These are phyloP conservation scores for Collybiopsis confluens DNA, from an alignment of 768 basidiomycete species.

Conservation along the genomic window DNA sequence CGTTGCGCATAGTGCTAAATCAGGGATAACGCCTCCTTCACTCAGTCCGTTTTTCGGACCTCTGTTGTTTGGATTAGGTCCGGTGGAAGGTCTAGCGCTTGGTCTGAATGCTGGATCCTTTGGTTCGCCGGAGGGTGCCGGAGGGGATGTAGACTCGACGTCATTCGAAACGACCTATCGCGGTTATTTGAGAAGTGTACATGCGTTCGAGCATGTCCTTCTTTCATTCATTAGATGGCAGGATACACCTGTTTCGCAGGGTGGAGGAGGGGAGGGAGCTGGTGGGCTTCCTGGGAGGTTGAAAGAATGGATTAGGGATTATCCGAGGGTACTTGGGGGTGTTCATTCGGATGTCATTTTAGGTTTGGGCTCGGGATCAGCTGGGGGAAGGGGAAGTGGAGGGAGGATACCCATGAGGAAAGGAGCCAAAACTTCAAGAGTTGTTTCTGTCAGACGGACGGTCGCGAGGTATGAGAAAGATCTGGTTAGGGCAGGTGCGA, in stretches of 20 bases:
- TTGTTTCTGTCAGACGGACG: constrained; percentile 75
- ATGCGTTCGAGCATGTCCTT: constrained; percentile 91
- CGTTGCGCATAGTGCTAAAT: constrained; percentile 76
- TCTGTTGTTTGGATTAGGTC: constrained; percentile 73
- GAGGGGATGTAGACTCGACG: neutral
- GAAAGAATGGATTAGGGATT: constrained; percentile 87
- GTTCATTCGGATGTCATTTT: constrained; percentile 32
- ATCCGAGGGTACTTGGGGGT: constrained; percentile 72
- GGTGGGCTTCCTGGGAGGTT: constrained; percentile 77
- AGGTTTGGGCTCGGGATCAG: constrained; percentile 43
- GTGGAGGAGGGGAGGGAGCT: constrained; percentile 35
- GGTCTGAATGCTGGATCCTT: too few relatives aligned
- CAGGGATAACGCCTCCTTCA: constrained; percentile 90
- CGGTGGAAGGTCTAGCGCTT: neutral
- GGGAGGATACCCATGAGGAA: too few relatives aligned
- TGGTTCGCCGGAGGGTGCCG: too few relatives aligned
- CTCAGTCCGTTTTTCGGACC: constrained; percentile 89
- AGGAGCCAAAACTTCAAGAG: constrained; percentile 70
- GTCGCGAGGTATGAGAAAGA: constrained; percentile 88
- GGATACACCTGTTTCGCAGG: constrained; percentile 43
- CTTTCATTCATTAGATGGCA: constrained; percentile 86
- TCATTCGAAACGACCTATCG: constrained; percentile 53
- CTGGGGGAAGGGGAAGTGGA: constrained; percentile 25
- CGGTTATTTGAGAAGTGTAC: constrained; percentile 76
- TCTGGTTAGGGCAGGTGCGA: constrained; percentile 60